These are phyloP conservation scores for Theileria equi DNA, from an alignment of 169 alveolate genomes.

Conservation along the genomic window DNA sequence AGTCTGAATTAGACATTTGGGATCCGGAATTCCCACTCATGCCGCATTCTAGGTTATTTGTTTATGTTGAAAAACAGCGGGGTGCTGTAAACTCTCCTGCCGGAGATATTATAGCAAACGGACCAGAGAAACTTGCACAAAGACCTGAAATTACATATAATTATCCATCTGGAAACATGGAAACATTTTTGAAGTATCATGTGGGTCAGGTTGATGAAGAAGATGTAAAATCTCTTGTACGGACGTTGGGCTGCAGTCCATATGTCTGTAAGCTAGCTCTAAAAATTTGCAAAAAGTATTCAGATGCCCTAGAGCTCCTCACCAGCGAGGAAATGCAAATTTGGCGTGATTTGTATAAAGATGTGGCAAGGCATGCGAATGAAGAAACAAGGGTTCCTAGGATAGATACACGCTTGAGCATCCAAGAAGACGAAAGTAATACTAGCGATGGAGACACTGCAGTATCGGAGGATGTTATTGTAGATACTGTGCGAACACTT, in stretches of 20 bases:
- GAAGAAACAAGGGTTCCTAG: background rate
- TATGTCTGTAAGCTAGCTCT: conserved; percentile 52
- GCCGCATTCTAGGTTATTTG: conserved; percentile 42
- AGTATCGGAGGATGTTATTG: too few relatives aligned
- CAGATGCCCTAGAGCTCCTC: conserved; percentile 35
- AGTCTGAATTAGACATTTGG: conserved; percentile 62
- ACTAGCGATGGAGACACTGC: too few relatives aligned
- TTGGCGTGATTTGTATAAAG: background rate
- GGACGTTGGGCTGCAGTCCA: conserved; percentile 10
- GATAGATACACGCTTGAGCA: background rate
- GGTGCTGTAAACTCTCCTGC: too few relatives aligned
- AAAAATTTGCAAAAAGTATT: conserved; percentile 22
- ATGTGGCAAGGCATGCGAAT: background rate
- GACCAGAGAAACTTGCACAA: background rate
- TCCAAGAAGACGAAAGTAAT: background rate
- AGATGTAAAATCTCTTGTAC: conserved; percentile 15
- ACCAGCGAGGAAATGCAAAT: too few relatives aligned
- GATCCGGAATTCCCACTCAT: conserved; percentile 35
- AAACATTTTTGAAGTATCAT: conserved; percentile 27
- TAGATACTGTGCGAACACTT: too few relatives aligned
- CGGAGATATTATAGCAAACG: background rate
- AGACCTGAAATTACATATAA: background rate
- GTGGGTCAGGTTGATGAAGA: conserved; percentile 23
- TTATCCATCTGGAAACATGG: conserved; percentile 24
- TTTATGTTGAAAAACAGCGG: conserved; percentile 18